Evolutionary conservation across 2,329 filamentous ascomycete genomes (phyloP).

Genomic region (Colletotrichum echinochloae): DNA sequence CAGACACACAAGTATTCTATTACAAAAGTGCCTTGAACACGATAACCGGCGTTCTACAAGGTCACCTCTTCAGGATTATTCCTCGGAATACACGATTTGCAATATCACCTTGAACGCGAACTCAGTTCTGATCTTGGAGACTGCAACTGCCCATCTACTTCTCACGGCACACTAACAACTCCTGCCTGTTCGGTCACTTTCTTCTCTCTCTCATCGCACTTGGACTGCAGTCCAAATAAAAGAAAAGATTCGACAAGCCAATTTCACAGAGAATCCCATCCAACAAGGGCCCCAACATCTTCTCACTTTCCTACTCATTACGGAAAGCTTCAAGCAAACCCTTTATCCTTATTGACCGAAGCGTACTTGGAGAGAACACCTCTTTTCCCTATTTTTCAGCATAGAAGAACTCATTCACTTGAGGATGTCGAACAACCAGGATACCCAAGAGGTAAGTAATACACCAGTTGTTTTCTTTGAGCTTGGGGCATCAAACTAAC

Average conservation of each 20-base stretch:
- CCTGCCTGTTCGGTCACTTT: background rate
- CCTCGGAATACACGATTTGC: background rate
- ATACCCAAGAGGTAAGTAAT: conserved; percentile 5
- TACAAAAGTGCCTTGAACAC: background rate
- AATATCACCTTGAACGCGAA: background rate
- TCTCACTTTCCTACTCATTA: background rate
- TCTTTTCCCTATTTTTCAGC: background rate
- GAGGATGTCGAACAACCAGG: conserved; percentile 12
- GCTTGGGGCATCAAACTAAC: background rate
- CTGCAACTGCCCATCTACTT: background rate
- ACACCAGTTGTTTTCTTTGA: background rate
- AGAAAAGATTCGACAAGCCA: too few relatives aligned
- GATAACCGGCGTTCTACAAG: background rate
- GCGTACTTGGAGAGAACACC: background rate
- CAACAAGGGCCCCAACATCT: background rate
- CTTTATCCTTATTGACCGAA: background rate
- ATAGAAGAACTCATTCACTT: background rate
- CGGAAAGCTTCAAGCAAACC: background rate
- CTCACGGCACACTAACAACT: background rate
- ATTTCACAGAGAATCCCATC: background rate
- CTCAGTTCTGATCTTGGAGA: background rate
- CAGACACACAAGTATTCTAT: background rate
- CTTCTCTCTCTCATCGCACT: too few relatives aligned
- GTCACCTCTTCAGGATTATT: background rate
- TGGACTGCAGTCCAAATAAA: background rate